Conservation (phyloP, 768 basidiomycete species). For the Amanita exitialis region DNA sequence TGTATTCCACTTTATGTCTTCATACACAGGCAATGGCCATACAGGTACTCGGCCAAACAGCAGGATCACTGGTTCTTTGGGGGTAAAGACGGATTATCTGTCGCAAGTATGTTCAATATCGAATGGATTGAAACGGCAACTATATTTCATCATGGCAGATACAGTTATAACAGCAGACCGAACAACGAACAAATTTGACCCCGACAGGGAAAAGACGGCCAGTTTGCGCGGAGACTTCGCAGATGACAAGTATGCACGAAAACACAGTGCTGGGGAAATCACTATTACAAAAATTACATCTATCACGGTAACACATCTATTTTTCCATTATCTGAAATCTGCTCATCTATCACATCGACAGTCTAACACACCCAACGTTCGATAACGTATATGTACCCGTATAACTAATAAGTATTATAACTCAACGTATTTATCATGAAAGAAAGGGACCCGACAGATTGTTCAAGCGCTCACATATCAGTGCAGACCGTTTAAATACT, state of each 20-base stretch:
- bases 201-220: neutral
- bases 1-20: neutral
- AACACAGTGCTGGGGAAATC: neutral
- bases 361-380: neutral
- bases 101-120: conserved; percentile 30
- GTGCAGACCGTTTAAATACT: conserved; percentile 37
- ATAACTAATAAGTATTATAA: neutral
- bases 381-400: neutral
- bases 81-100: conserved; percentile 44
- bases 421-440: neutral
- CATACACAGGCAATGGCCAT: neutral
- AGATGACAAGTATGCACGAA: conserved; percentile 1
- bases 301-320: neutral
- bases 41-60: conserved; percentile 45
- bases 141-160: neutral
- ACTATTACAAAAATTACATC: neutral
- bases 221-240: neutral
- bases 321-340: neutral
- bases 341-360: neutral
- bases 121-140: neutral
- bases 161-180: neutral
- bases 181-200: neutral
- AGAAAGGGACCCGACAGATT: neutral
- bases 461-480: neutral
- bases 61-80: conserved; percentile 56